Evolutionary conservation across 352 stramenopile genomes (phyloP).

Genomic region (Globisporangium recalcitrans): DNA sequence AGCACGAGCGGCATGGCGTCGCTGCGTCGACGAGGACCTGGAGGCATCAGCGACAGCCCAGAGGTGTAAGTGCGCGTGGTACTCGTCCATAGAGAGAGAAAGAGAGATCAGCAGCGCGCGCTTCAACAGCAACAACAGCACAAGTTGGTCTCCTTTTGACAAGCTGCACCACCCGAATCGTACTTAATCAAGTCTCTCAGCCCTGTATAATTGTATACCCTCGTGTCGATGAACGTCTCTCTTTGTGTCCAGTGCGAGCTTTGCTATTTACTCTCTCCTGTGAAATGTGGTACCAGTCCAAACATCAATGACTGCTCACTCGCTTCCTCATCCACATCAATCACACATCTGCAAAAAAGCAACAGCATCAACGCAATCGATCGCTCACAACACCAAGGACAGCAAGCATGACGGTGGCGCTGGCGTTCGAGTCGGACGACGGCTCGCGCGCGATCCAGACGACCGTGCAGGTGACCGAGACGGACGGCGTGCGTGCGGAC

Average conservation of each 20-base stretch:
- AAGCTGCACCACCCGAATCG: constrained; percentile 9
- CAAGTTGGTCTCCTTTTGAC: not conserved
- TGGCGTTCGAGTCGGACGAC: constrained; percentile 81
- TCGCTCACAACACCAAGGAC: not conserved
- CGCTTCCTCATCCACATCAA: too few species aligned
- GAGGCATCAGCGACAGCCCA: not conserved
- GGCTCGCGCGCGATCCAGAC: constrained; percentile 68
- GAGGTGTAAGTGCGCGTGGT: not conserved
- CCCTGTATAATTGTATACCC: not conserved
- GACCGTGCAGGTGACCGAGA: constrained; percentile 50
- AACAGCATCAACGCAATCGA: too few species aligned
- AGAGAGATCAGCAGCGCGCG: not conserved
- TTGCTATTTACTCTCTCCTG: too few species aligned
- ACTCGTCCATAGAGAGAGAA: too few species aligned
- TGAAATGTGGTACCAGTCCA: too few species aligned
- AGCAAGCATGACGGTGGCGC: constrained; percentile 52
- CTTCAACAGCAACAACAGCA: not conserved
- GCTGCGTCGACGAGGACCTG: constrained; percentile 40
- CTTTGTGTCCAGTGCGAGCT: too few species aligned
- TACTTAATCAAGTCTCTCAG: not conserved
- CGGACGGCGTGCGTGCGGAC: constrained; percentile 41
- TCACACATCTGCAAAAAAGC: too few species aligned
- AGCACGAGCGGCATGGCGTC: constrained; percentile 21
- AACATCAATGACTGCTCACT: not conserved
- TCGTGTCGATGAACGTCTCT: not conserved